Conservation (phyloP, 345 rosid genomes). For the Luvunga scandens region DNA sequence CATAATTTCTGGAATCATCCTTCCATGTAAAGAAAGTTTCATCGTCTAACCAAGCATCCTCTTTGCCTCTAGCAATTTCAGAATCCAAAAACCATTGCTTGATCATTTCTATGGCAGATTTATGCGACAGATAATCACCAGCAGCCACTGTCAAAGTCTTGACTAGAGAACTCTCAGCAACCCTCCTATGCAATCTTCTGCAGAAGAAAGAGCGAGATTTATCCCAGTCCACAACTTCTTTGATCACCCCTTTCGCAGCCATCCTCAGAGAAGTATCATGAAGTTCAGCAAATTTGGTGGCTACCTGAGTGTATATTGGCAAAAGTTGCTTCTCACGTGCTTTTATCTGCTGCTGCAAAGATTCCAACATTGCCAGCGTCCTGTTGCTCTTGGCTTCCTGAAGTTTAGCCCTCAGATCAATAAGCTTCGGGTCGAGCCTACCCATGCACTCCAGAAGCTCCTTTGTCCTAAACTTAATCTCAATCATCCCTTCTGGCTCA, state of each 20-base stretch:
- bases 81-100: conserved; percentile 83
- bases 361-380: conserved; percentile 36
- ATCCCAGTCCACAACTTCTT: conserved; percentile 84
- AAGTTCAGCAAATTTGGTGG: conserved; percentile 92
- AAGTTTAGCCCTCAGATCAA: conserved; percentile 57
- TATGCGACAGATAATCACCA: conserved; percentile 62
- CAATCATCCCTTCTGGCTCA: conserved; percentile 98
- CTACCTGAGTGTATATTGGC: conserved; percentile 86
- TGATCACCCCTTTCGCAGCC: conserved; percentile 95
- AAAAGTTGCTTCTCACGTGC: conserved; percentile 82
- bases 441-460: conserved; percentile 98
- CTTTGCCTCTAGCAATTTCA: conserved; percentile 42
- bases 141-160: conserved; percentile 61
- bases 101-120: conserved; percentile 61
- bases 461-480: conserved; percentile 89
- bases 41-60: conserved; percentile 74
- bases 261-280: conserved; percentile 92
- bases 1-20: conserved; percentile 52
- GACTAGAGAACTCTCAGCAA: conserved; percentile 68
- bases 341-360: conserved; percentile 68
- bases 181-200: conserved; percentile 68
- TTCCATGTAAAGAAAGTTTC: conserved; percentile 87
- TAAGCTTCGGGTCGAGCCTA: conserved; percentile 78
- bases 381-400: conserved; percentile 64
- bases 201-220: conserved; percentile 68